Base-by-base conservation (phyloP, 495 filamentous ascomycete genomes). In the Annulohypoxylon nitens region DNA sequence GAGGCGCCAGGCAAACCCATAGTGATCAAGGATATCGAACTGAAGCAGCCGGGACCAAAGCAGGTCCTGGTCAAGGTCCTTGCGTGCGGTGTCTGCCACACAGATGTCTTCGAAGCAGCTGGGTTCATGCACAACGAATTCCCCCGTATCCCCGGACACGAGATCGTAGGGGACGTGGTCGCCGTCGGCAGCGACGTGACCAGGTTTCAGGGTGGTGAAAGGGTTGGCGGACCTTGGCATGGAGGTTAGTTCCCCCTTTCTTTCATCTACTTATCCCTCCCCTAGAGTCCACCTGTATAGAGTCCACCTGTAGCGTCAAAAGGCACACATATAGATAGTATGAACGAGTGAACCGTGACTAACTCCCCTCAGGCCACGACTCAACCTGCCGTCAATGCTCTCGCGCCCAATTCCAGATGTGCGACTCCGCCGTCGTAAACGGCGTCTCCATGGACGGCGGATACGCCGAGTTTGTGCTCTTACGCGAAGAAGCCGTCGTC, bases 401-500 rank as follows among this genome's bases (percentile, higher is more conserved):
- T 20, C 81, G 83, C 62, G 85, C 85, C 12, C 76, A 79, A n/a
- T 86, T 80, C 72, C 86, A 90, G 63, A 87, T 88, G 81, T 90
- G 89, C 78, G 78, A 85, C 37, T 82, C 83, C 67, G 66, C 66
- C 25, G 67, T 70, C 1, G 72, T 89, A 71, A 91, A 89, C 74
- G 88, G 89, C 14, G 81, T 85, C 10, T 84, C 83, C 4, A 78
- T 76, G 63, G 78, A 84, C 33, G 87, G 88, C 26, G 88, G 88
- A 26, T 89, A 91, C 76, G 90, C 86, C 10, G 86, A 93, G 78
- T 93, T 92, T 80, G 85, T 84, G 71, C 76, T 84, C 18, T 81
- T 93, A 11, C 85, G 88, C 26, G 78, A 80, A n/a, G 90, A 93
- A 75, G 88, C 91, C 23, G 89, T 79, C 0, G 90, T 91, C 0